Evolutionary conservation across 495 filamentous ascomycete genomes (phyloP), one percentile per base, ranked within the genome.

Genomic region (Penicillium diatomitis): DNA sequence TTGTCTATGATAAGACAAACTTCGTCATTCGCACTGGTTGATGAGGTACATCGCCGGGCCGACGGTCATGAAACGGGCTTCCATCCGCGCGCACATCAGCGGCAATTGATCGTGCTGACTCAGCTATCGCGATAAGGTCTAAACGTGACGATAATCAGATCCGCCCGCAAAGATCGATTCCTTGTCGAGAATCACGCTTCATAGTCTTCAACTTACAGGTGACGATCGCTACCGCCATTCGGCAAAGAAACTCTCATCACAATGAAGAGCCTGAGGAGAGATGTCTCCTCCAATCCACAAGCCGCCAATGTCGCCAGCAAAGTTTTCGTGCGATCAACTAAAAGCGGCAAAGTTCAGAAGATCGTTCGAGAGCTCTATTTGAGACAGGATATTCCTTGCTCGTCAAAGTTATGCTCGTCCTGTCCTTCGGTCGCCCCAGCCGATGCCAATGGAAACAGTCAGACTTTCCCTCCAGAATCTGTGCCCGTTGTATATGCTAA

Each of bases 281-380:
- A 86, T 20, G 64, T 80, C 50, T 82, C 73, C 45, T 71, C 76
- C 7, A 89, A 90, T 56, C 76, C 81, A 10, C 74, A 80, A 44
- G 74, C 80, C n/a, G 73, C 80, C 42, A 92, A 85, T 65, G 85
- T 95, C 48, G 85, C 84, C 40, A 95, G 84, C 78, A 95, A 97
- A 71, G 78, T 92, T 53, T 99, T 90, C 58, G 85, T 97, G 52
- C 75, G 92, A 49, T 96, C 92, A 30, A 90, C 89, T 11, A 91
- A 85, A 65, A 87, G 80, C 66, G 92, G 92, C 60, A 97, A 96
- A 72, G 92, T 97, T 50, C 89, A 95, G 69, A 98, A 99, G 72
- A 90, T 99, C 64, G 94, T 97, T 50, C 82, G 89, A 41, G 92
- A 99, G 74, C 72, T 97, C 46, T 97, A 99, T 70, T 77, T 99